Evolutionary conservation across 805 yeast genomes (phyloP).

Genomic region (Brettanomyces sp.): DNA sequence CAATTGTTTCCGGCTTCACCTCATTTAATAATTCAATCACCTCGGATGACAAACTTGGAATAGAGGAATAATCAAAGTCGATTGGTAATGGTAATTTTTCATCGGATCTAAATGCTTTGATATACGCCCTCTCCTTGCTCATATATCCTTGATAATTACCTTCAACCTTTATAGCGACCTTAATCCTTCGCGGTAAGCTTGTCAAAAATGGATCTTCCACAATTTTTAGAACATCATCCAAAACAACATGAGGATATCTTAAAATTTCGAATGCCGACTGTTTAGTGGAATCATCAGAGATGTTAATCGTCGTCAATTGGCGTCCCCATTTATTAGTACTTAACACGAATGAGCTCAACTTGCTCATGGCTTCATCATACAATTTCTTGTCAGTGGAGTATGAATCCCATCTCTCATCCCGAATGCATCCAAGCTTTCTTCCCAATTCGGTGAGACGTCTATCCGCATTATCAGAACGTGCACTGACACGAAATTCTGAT

Average conservation of each 20-base stretch:
- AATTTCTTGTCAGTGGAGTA: slow-evolving; percentile 34
- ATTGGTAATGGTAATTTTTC: slow-evolving; percentile 67
- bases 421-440: slow-evolving; percentile 53
- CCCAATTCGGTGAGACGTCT: slow-evolving; percentile 69
- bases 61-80: slow-evolving; percentile 48
- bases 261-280: slow-evolving; percentile 67
- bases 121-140: slow-evolving; percentile 57
- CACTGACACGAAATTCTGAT: slow-evolving; percentile 84
- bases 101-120: slow-evolving; percentile 75
- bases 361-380: slow-evolving; percentile 35
- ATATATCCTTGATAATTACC: slow-evolving; percentile 79
- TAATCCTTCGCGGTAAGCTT: slow-evolving; percentile 34
- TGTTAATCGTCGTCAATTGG: slow-evolving; percentile 32
- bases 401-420: slow-evolving; percentile 44
- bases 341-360: slow-evolving; percentile 34
- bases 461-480: slow-evolving; percentile 93
- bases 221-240: slow-evolving; percentile 28
- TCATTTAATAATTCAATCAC: slow-evolving; percentile 59
- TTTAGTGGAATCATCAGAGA: slow-evolving; percentile 44
- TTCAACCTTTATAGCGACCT: slow-evolving; percentile 61
- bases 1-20: slow-evolving; percentile 81
- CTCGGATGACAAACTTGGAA: slow-evolving; percentile 67
- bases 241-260: slow-evolving; percentile 37
- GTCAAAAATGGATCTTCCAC: slow-evolving; percentile 18
- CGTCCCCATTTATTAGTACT: slow-evolving; percentile 61